Evolutionary conservation across 148 eudicot genomes (phyloP), one percentile per base, ranked within the genome.

Genomic region (Rhododendron mucronatum): DNA sequence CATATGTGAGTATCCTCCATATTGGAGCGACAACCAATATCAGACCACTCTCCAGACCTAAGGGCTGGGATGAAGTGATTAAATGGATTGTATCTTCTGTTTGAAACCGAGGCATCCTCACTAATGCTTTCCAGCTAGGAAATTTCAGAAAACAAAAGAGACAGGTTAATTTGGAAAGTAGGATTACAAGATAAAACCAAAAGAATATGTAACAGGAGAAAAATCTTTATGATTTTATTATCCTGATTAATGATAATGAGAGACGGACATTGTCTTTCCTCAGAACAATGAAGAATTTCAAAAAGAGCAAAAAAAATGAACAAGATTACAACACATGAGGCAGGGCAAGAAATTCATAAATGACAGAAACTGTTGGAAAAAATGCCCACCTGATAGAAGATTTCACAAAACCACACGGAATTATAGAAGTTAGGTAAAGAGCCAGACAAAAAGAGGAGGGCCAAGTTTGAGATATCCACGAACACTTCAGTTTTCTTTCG

Each of bases 1-100:
- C 98, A 94, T 12, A 95, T 89, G 87, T 95, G 96, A 45, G 99
- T 93, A 87, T 97, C 99, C 82, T 97, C 98, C 99, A 97, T 97
- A 85, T 91, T 83, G 74, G 88, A 84, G 39, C 99, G 95, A 14
- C 90, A 90, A 83, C 99, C 99, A 80, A 97, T 97, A 86, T 97
- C 98, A 80, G 94, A 91, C 95, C 96, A 95, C 79, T 94, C 99
- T 80, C 98, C 99, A 73, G 98, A 94, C 67, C 99, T 90, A 44
- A 97, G 93, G 77, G 82, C 75, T 28, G 98, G 98, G 41, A 90
- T 51, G 86, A 93, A 97, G 14, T 90, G 92, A 48, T 45, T 41
- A n/a, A 86, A 77, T 57, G 87, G 82, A 84, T 80, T 89, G 44
- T 84, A 87, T 71, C 51, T 90, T 86, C 84, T 89, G 79, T 87